Evolutionary conservation across 2,329 filamentous ascomycete genomes (phyloP).

Genomic region (Clathrospora elynae): DNA sequence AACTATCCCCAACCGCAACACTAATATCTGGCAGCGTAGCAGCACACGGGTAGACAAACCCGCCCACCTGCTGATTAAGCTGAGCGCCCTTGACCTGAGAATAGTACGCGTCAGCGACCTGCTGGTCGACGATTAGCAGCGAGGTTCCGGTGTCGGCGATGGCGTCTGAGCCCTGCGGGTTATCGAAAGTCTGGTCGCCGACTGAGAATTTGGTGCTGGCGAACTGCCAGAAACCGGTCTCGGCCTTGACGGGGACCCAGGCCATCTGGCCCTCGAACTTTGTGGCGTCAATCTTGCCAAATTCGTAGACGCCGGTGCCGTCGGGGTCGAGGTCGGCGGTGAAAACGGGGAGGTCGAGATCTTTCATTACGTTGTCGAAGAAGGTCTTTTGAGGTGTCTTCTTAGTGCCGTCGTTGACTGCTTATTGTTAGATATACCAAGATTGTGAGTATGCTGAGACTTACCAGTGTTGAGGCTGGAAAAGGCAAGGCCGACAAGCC

Average conservation of each 20-base stretch:
- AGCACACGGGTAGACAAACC: constrained; percentile 53
- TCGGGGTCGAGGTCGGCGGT: constrained; percentile 69
- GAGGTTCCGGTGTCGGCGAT: constrained; percentile 65
- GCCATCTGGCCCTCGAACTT: constrained; percentile 68
- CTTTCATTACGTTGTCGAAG: constrained; percentile 70
- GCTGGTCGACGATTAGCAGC: constrained; percentile 63
- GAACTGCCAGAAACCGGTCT: constrained; percentile 73
- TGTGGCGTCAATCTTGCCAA: constrained; percentile 68
- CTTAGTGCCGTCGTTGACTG: constrained; percentile 53
- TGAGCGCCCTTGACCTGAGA: constrained; percentile 47
- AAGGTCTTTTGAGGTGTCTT: constrained; percentile 71
- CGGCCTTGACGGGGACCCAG: constrained; percentile 66
- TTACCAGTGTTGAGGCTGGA: constrained; percentile 63
- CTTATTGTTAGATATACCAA: constrained; percentile 3
- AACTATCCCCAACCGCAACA: constrained; percentile 62
- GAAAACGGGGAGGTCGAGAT: constrained; percentile 69
- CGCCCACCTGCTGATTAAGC: constrained; percentile 46
- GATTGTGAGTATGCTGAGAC: constrained; percentile 46
- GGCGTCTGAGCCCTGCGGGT: constrained; percentile 54
- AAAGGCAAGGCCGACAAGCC: constrained; percentile 73
- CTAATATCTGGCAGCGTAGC: constrained; percentile 52
- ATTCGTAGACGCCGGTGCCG: constrained; percentile 70
- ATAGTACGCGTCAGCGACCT: constrained; percentile 57
- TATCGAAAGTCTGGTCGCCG: constrained; percentile 59
- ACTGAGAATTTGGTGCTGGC: constrained; percentile 62